Evolutionary conservation across 225 moss, liverwort and hornwort species (phyloP).

Genomic region (Climacium dendroides): DNA sequence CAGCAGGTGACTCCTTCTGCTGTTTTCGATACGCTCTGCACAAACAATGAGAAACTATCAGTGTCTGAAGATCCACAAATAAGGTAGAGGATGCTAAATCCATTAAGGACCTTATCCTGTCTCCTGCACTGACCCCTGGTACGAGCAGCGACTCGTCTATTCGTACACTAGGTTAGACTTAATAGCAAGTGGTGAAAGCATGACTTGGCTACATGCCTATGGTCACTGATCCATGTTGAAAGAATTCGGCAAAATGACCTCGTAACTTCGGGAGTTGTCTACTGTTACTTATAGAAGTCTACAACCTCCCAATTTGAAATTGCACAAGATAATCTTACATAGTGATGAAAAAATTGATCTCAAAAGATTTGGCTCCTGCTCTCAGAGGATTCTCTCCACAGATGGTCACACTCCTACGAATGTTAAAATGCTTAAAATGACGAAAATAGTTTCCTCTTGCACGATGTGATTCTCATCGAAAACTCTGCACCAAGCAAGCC

Average conservation of each 20-base stretch:
- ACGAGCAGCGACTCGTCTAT: neutral
- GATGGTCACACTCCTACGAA: neutral
- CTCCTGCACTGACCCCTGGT: neutral
- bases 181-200: neutral
- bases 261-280: neutral
- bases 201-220: neutral
- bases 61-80: neutral
- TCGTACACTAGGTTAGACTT: neutral
- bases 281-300: neutral
- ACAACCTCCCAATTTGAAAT: neutral
- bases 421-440: neutral
- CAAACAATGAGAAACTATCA: neutral
- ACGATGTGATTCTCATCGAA: neutral
- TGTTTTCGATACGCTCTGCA: slow-evolving; percentile 44
- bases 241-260: neutral
- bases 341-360: neutral
- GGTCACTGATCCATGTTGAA: neutral
- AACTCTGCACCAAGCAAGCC: neutral
- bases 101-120: too few relatives aligned
- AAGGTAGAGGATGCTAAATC: neutral
- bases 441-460: neutral
- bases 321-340: neutral
- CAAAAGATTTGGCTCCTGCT: neutral
- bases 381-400: neutral
- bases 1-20: slow-evolving; percentile 35